phyloP scores from a whole-genome alignment of 108 stramenopile genomes.

The Nitzschia sp. region DNA sequence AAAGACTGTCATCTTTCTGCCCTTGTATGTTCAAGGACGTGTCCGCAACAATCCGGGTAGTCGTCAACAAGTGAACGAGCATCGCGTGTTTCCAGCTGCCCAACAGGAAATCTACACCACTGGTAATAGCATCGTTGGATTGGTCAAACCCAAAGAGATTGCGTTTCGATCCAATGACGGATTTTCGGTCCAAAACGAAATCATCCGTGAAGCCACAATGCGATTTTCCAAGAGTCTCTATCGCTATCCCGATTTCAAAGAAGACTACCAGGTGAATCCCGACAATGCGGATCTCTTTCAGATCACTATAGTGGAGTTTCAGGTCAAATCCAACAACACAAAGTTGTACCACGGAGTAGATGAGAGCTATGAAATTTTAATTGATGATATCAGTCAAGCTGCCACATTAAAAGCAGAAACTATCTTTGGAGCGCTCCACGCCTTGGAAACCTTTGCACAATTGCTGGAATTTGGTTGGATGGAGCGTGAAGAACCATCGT shows the following conservation, averaged over 20 bases:
- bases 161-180: neutral
- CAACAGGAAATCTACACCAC: conserved; percentile 21
- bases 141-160: conserved; percentile 3
- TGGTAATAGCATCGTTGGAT: conserved; percentile 1
- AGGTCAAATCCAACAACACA: conserved; percentile 16
- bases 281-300: conserved; percentile 1
- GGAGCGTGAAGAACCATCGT: conserved; percentile 14
- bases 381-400: conserved; percentile 6
- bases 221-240: conserved; percentile 21
- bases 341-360: conserved; percentile 33
- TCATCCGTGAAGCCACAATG: conserved; percentile 23
- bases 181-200: neutral
- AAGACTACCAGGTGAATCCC: conserved; percentile 34
- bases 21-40: too few relatives aligned
- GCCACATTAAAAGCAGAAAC: conserved; percentile 32
- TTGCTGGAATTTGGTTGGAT: conserved; percentile 51
- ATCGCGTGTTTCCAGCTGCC: conserved; percentile 42
- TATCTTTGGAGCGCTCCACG: conserved; percentile 60
- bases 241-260: conserved; percentile 26
- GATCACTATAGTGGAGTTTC: conserved; percentile 7
- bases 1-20: too few relatives aligned
- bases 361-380: conserved; percentile 47
- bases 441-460: conserved; percentile 65
- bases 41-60: too few relatives aligned
- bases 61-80: neutral